Evolutionary conservation across 192 early-diverging fungal species (phyloP).

Genomic region (Backusella luteola): DNA sequence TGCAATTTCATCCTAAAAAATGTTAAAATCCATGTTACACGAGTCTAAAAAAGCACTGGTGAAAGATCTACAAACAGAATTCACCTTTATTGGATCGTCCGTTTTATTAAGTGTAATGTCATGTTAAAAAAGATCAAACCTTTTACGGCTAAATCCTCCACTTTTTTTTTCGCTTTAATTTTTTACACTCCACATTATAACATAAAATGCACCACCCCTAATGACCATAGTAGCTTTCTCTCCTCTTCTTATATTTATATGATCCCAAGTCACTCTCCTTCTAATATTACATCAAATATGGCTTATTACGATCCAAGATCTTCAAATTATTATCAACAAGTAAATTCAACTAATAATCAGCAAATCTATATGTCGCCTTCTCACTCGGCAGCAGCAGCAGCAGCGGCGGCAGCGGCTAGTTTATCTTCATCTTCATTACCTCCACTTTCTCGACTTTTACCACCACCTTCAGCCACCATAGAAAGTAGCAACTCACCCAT

Average conservation of each 20-base stretch:
- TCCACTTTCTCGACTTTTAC: constrained; percentile 21
- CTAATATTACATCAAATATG: constrained; percentile 15
- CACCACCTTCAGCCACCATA: constrained; percentile 4
- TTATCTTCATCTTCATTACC: constrained; percentile 12
- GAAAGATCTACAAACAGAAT: not conserved
- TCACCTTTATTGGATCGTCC: constrained; percentile 7
- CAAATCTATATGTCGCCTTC: constrained; percentile 3
- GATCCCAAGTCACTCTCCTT: constrained; percentile 9
- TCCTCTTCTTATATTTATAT: constrained; percentile 2
- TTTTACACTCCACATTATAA: constrained; percentile 8
- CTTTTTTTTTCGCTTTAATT: constrained; percentile 13
- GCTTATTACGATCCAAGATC: constrained; percentile 1
- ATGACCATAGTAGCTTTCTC: constrained; percentile 4
- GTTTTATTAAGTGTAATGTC: constrained; percentile 18
- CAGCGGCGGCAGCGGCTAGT: not conserved
- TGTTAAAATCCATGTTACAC: constrained; percentile 8
- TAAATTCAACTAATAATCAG: not conserved
- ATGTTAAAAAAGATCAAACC: constrained; percentile 8
- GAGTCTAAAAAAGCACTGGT: constrained; percentile 3
- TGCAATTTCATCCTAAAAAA: constrained; percentile 7
- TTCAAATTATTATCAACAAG: constrained; percentile 10
- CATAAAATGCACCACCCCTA: not conserved
- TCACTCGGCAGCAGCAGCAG: not conserved
- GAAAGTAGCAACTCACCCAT: not conserved
- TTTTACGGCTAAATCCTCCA: constrained; percentile 11